Evolutionary conservation across 2,329 filamentous ascomycete genomes (phyloP), one percentile per base, ranked within the genome.

Genomic region (Metarhizium brunneum): DNA sequence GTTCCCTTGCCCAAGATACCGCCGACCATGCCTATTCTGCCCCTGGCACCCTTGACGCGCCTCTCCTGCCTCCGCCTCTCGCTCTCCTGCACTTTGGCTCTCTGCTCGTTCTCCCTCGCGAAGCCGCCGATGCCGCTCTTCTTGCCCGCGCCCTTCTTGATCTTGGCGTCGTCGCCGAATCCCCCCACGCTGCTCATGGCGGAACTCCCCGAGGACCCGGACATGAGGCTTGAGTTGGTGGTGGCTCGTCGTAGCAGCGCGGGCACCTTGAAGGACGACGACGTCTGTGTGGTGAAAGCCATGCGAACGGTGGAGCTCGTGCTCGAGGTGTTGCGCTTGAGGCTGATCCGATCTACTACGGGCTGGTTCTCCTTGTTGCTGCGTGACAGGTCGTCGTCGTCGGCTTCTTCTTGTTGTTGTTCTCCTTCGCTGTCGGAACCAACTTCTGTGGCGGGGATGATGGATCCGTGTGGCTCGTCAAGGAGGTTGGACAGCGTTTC

Each of bases 401-500:
- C 67, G 2, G 2, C 20, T 10, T 74, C 53, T 10, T 54, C 74
- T 11, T 75, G 75, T 47, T 81, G 78, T 8, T 74, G 48, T 10
- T 54, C 74, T 11, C 75, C 75, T 47, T 81, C 78, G 43, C 66
- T 68, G 53, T 71, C 69, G 29, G 69, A 69, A 11, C 62, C 68
- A 36, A 57, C 62, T 48, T 68, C 68, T 2, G 70, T 71, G 14
- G 76, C 78, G 3, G 61, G 77, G 68, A 82, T 73, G 60, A 81
- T 63, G 16, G 81, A 78, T 56, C 69, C 64, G 62, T 73, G 62
- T 16, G 82, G 80, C 47, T 88, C 83, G 29, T 95, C 91, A n/a
- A 96, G 84, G 10, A 96, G 79, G 68, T 87, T 88, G 4, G 89
- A 95, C 6, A 96, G 75, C 0, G 88, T 90, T 67, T 92, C 84